A percentile compares a stretch with the other conserved stretches of the same genome.
Evolutionary conservation across 495 filamentous ascomycete species (phyloP).

Genomic region (Viridothelium virens): DNA sequence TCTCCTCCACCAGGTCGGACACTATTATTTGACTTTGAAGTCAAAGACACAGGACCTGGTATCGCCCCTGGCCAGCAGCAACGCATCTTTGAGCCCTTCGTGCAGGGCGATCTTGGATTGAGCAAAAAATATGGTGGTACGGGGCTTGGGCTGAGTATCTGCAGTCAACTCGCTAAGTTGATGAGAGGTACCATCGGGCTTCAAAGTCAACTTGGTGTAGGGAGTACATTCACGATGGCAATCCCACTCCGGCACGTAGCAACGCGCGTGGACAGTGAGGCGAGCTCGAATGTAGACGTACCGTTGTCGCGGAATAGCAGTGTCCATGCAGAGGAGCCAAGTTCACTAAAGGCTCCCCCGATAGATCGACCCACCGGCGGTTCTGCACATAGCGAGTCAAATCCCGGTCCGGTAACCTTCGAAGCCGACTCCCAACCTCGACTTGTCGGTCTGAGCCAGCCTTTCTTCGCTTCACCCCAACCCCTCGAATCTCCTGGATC

Average conservation of each 20-base stretch:
- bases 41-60: conserved; percentile 85
- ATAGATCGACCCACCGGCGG: conserved; percentile 1
- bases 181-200: conserved; percentile 74
- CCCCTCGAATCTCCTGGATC: conserved; percentile 37
- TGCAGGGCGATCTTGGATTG: conserved; percentile 81
- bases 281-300: conserved; percentile 32
- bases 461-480: conserved; percentile 66
- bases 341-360: neutral
- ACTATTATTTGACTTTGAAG: conserved; percentile 74
- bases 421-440: conserved; percentile 55
- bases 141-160: conserved; percentile 84
- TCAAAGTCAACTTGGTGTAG: conserved; percentile 62
- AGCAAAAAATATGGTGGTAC: conserved; percentile 89
- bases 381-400: conserved; percentile 6
- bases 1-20: conserved; percentile 57
- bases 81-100: conserved; percentile 87
- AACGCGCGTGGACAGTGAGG: conserved; percentile 51
- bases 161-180: conserved; percentile 69
- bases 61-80: conserved; percentile 69
- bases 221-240: conserved; percentile 73
- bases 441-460: conserved; percentile 73
- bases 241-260: conserved; percentile 74
- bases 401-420: conserved; percentile 13
- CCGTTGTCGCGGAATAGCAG: conserved; percentile 28
- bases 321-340: conserved; percentile 20